These are phyloP conservation scores for Kodamaea kakaduensis DNA, from an alignment of 805 yeast species.

Conservation along the genomic window DNA sequence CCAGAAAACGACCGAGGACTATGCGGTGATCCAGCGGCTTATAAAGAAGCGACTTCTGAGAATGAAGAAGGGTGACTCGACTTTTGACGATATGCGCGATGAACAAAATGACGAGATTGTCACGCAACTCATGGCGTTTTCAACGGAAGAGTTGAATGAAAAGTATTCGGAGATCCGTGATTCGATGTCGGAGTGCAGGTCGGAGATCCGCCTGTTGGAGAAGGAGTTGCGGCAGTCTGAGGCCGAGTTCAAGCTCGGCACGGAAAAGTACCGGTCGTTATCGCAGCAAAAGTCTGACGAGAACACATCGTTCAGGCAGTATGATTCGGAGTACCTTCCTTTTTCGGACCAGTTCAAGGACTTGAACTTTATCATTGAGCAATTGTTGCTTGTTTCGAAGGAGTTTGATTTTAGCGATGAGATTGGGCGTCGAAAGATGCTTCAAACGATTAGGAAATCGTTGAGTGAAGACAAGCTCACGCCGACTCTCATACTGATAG, in stretches of 20 bases:
- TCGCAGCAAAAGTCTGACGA: slow-evolving; percentile 11
- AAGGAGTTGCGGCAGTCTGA: slow-evolving; percentile 9
- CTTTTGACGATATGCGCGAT: slow-evolving; percentile 14
- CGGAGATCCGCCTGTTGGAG: slow-evolving; percentile 9
- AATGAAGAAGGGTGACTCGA: slow-evolving; percentile 18
- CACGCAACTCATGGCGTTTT: slow-evolving; percentile 11
- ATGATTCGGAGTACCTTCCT: slow-evolving; percentile 22
- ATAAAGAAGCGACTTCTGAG: slow-evolving; percentile 14
- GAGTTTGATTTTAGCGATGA: slow-evolving; percentile 87
- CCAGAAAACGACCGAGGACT: slow-evolving; percentile 12
- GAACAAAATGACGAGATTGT: slow-evolving; percentile 15
- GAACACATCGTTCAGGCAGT: slow-evolving; percentile 10
- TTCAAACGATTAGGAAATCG: slow-evolving; percentile 45
- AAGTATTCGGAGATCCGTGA: slow-evolving; percentile 11
- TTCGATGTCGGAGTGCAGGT: slow-evolving; percentile 6
- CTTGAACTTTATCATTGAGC: slow-evolving; percentile 69
- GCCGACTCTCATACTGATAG: slow-evolving; percentile 49
- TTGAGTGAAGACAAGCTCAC: slow-evolving; percentile 54
- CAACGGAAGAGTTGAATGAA: slow-evolving; percentile 11
- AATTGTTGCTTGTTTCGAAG: slow-evolving; percentile 61
- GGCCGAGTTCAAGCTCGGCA: slow-evolving; percentile 11
- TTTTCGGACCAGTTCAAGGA: slow-evolving; percentile 49
- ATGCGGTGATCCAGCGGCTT: slow-evolving; percentile 12
- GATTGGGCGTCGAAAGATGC: slow-evolving; percentile 77
- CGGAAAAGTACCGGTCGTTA: slow-evolving; percentile 11